phyloP scores from a whole-genome alignment of 345 rosid genomes.

The Orychophragmus violaceus region DNA sequence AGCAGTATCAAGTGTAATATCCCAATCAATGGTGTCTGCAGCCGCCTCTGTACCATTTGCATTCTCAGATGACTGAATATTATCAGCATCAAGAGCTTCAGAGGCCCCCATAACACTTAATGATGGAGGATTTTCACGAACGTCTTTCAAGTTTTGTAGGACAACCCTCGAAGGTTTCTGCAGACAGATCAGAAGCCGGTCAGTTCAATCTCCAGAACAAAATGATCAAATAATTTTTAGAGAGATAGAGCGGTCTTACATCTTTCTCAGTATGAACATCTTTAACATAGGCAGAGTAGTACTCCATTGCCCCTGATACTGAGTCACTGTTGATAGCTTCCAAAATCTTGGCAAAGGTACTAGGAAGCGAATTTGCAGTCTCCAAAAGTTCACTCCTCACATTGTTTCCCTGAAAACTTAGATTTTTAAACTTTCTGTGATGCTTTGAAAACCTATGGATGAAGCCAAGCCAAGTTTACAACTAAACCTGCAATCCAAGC shows the following conservation, averaged over 20 bases:
- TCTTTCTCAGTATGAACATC: constrained; percentile 83
- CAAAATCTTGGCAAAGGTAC: constrained; percentile 61
- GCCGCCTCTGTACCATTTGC: constrained; percentile 45
- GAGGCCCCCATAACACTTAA: constrained; percentile 52
- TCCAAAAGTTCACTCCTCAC: constrained; percentile 86
- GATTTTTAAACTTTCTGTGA: not conserved
- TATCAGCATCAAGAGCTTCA: constrained; percentile 43
- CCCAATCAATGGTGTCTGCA: constrained; percentile 78
- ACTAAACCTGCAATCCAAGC: constrained; percentile 83
- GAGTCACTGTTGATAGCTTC: constrained; percentile 71
- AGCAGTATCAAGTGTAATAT: constrained; percentile 67
- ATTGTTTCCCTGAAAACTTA: constrained; percentile 61
- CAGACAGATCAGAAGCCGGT: constrained; percentile 28
- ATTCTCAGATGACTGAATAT: constrained; percentile 34
- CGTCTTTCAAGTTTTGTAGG: constrained; percentile 54
- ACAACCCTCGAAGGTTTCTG: constrained; percentile 53
- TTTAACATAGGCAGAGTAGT: constrained; percentile 71
- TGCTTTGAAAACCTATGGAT: constrained; percentile 5
- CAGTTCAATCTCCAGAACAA: not conserved
- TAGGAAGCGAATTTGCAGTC: constrained; percentile 87
- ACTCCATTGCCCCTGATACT: constrained; percentile 64
- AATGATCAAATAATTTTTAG: not conserved
- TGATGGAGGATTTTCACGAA: constrained; percentile 74
- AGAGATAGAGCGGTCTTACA: constrained; percentile 41
- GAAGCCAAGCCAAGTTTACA: constrained; percentile 10